Evolutionary conservation across 106 monocot species (phyloP).

Genomic region (Hemerocallis citrina): DNA sequence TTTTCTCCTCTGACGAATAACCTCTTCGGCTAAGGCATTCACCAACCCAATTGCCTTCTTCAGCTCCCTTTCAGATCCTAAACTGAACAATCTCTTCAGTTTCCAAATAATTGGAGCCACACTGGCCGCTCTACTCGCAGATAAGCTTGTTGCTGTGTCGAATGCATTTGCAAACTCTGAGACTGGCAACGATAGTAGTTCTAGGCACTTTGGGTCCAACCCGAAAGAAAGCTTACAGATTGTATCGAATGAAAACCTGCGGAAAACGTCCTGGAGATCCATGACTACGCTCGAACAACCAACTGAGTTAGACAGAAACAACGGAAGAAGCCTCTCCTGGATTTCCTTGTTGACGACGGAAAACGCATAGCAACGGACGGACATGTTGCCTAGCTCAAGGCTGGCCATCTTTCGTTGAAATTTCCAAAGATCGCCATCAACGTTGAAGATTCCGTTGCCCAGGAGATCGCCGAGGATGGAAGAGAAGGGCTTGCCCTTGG

Average conservation of each 20-base stretch:
- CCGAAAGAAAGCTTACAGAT: constrained; percentile 73
- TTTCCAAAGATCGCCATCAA: constrained; percentile 52
- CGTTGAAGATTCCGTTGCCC: constrained; percentile 65
- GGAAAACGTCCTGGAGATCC: constrained; percentile 36
- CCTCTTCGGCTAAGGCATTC: no score
- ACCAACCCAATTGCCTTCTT: constrained; percentile 8
- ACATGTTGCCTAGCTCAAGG: constrained; percentile 27
- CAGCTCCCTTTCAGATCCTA: constrained; percentile 20
- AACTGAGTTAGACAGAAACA: no score
- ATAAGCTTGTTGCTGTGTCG: constrained; percentile 42
- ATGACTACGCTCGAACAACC: no score
- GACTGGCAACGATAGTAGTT: constrained; percentile 32
- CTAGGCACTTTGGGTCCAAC: constrained; percentile 48
- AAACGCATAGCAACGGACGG: constrained; percentile 26
- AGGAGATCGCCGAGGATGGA: constrained; percentile 54
- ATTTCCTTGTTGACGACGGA: constrained; percentile 25
- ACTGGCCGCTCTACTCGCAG: constrained; percentile 38
- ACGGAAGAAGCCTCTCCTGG: constrained; percentile 29
- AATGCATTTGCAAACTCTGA: constrained; percentile 57
- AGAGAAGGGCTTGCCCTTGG: constrained; percentile 57
- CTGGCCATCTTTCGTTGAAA: constrained; percentile 55
- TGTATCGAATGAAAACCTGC: constrained; percentile 51
- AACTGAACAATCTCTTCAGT: constrained; percentile 13
- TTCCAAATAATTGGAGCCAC: no score
- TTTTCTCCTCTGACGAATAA: constrained; percentile 28